Evolutionary conservation across 495 filamentous ascomycete genomes (phyloP), one percentile per base, ranked within the genome.

Genomic region (Pseudotulostoma volvatum): DNA sequence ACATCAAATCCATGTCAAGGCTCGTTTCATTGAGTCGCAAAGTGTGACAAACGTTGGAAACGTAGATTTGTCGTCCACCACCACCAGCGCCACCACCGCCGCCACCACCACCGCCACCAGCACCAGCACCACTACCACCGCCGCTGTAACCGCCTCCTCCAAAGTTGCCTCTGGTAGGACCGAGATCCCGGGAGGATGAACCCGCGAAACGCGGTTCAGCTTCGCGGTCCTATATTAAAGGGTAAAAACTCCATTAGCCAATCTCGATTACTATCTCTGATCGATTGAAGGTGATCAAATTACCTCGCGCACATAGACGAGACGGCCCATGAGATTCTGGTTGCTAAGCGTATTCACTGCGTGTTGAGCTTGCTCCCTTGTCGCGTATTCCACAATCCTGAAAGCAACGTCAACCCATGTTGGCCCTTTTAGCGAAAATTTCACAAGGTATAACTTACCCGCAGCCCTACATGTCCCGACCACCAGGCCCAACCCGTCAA

Each of bases 301-400:
- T 77, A 92, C 88, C 71, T 97, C 90, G 55, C 90, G 83, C 58
- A 97, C 90, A 56, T 97, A 97, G 51, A 97, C 85, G 34, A 96
- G 81, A 63, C 90, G 76, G 36, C 90, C 90, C 86, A 95, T 95
- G 37, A 97, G 67, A 55, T 87, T 94, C 61, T 93, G 86, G 64
- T 97, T 97, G 75, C 87, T 94, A 67, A 97, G 86, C 53, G 84
- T 88, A 64, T 78, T 84, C 68, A 97, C 88, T 48, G 90, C 90
- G 61, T 84, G 77, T 63, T 96, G 92, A 52, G 90, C 90, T 80
- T 96, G 85, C 53, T 97, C 92, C 76, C 86, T 84, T 47, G 88
- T 94, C 49, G 90, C 90, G 76, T 96, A 97, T 79, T 97, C 90
- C 79, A 97, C 90, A 84, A 97, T 97, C 71, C 90, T 94, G 43